Evolutionary conservation across 2,329 filamentous ascomycete species (phyloP).

Genomic region (Basipetospora sp.): DNA sequence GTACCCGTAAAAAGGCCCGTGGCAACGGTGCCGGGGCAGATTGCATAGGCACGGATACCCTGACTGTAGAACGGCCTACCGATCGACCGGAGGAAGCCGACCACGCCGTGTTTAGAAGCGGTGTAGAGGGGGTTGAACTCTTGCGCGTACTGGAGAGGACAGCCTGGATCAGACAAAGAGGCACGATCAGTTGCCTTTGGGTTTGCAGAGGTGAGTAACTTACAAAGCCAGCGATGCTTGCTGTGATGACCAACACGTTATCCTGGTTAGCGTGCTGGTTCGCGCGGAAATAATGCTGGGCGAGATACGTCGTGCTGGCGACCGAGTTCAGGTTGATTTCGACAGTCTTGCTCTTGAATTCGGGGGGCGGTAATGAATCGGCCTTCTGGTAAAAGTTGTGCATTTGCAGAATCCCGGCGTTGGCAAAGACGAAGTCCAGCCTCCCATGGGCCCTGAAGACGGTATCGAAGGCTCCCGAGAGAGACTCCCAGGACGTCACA

Average conservation of each 20-base stretch:
- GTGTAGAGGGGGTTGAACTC: constrained; percentile 19
- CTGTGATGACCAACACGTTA: constrained; percentile 16
- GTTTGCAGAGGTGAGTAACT: no score
- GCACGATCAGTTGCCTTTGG: no score
- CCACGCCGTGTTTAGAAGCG: constrained; percentile 18
- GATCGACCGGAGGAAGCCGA: constrained; percentile 20
- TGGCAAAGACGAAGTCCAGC: constrained; percentile 34
- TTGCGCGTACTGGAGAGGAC: constrained; percentile 14
- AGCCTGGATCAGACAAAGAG: no score
- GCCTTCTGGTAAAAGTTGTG: constrained; percentile 21
- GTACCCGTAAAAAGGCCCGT: constrained; percentile 16
- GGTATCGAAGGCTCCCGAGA: constrained; percentile 19
- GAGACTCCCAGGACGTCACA: constrained; percentile 9
- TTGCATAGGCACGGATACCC: constrained; percentile 18
- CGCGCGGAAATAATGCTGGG: constrained; percentile 25
- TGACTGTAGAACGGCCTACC: constrained; percentile 14
- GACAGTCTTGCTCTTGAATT: constrained; percentile 15
- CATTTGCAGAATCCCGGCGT: constrained; percentile 29
- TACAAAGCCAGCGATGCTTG: constrained; percentile 17
- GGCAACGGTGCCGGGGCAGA: constrained; percentile 18
- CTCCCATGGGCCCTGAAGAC: constrained; percentile 19
- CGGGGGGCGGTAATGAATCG: constrained; percentile 9
- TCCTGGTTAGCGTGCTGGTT: constrained; percentile 11
- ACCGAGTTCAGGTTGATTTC: constrained; percentile 22
- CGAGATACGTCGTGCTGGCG: constrained; percentile 23